Conservation (phyloP, 2,329 filamentous ascomycete species). For the Teratosphaeria epicoccoides region DNA sequence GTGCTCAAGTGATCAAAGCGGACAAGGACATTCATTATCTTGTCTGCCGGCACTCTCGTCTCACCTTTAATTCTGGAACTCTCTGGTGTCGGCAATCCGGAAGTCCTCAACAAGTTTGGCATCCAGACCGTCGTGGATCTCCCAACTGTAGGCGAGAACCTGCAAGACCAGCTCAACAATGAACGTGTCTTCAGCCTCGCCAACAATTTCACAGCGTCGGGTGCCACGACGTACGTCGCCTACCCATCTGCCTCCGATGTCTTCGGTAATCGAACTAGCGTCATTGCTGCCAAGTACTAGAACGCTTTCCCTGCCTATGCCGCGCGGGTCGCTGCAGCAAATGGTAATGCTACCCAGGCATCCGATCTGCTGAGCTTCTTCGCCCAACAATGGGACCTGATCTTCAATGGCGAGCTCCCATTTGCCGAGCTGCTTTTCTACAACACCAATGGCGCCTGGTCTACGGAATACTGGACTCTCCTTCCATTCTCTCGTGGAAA, state of each 20-base stretch:
- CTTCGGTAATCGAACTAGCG: background rate
- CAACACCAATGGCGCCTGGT: background rate
- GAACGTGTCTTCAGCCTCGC: background rate
- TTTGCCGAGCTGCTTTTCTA: background rate
- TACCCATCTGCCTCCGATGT: background rate
- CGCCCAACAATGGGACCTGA: background rate
- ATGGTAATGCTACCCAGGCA: background rate
- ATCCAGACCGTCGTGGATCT: conserved; percentile 32
- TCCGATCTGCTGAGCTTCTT: background rate
- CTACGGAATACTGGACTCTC: background rate
- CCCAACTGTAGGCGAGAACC: background rate
- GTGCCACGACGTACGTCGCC: background rate
- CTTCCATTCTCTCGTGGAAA: background rate
- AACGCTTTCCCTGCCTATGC: background rate
- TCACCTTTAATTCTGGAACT: conserved; percentile 50
- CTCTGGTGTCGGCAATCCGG: conserved; percentile 46
- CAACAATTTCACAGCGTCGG: background rate
- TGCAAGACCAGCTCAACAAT: background rate
- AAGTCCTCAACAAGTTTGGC: conserved; percentile 37
- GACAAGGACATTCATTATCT: conserved; percentile 8
- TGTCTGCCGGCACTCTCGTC: conserved; percentile 17
- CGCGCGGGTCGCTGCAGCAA: background rate
- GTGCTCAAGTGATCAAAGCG: background rate
- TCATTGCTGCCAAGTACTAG: background rate
- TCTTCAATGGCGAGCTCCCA: background rate